phyloP scores from a whole-genome alignment of 192 early-diverging fungal species.

The Martensiomyces pterosporus region DNA sequence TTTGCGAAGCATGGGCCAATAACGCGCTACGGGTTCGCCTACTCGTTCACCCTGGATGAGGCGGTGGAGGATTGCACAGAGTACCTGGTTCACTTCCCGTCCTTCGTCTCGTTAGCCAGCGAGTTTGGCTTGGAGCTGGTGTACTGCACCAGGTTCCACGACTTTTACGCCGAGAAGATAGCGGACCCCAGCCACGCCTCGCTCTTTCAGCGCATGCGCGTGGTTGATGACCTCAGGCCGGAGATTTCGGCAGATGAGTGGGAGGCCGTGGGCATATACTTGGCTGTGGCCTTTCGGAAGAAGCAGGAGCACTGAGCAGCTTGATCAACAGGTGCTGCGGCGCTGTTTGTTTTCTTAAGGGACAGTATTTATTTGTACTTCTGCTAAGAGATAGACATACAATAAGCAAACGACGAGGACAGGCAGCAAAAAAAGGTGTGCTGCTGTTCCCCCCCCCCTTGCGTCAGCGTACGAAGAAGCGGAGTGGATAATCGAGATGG shows the following conservation, averaged over 20 bases:
- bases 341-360: too few species aligned
- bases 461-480: too few species aligned
- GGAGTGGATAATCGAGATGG: too few species aligned
- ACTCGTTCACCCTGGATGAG: constrained; percentile 89
- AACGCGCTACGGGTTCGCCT: constrained; percentile 73
- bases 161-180: constrained; percentile 66
- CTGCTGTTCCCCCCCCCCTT: too few species aligned
- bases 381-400: too few species aligned
- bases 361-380: too few species aligned
- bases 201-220: constrained; percentile 78
- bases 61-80: constrained; percentile 96
- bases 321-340: too few species aligned
- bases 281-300: constrained; percentile 38
- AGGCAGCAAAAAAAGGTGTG: too few species aligned
- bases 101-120: constrained; percentile 71
- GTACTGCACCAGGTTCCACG: constrained; percentile 77
- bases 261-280: constrained; percentile 75
- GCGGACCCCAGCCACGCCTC: constrained; percentile 52
- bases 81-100: constrained; percentile 84
- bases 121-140: constrained; percentile 78
- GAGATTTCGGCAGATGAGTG: constrained; percentile 80
- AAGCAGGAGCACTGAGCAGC: too few species aligned
- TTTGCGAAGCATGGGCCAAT: constrained; percentile 71
- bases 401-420: too few species aligned
- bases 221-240: constrained; percentile 62